phyloP scores from a whole-genome alignment of 1,284 basidiomycete genomes.

The Volvariella volvacea region DNA sequence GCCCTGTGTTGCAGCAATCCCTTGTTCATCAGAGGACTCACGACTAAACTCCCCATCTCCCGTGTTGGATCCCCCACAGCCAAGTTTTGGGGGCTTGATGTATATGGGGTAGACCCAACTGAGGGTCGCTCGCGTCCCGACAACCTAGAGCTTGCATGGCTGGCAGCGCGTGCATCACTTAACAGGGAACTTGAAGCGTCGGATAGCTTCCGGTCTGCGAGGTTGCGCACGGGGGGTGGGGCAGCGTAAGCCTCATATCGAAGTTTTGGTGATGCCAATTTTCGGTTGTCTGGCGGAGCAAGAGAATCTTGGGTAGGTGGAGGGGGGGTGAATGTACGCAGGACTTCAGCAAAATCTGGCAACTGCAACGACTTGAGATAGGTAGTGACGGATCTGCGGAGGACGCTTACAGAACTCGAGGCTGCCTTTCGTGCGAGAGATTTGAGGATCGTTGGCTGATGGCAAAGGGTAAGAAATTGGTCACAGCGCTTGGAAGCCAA shows the following conservation, averaged over 20 bases:
- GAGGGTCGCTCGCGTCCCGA: constrained; percentile 1
- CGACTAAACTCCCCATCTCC: too few relatives aligned
- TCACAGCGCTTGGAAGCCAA: constrained; percentile 47
- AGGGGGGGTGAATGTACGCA: constrained; percentile 28
- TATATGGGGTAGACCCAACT: too few relatives aligned
- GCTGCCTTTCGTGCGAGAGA: constrained; percentile 23
- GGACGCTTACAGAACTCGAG: constrained; percentile 42
- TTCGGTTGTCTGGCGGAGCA: constrained; percentile 25
- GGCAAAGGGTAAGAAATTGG: constrained; percentile 48
- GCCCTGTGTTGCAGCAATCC: too few relatives aligned
- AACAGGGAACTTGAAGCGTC: constrained; percentile 6
- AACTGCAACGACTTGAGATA: constrained; percentile 34
- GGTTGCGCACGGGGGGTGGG: constrained; percentile 41
- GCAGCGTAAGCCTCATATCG: constrained; percentile 67
- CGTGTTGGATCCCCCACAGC: too few relatives aligned
- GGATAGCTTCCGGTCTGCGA: constrained; percentile 22
- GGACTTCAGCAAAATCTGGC: constrained; percentile 56
- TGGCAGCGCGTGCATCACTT: constrained; percentile 5
- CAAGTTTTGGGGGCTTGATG: too few relatives aligned
- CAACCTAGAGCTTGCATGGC: constrained; percentile 27
- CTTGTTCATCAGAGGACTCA: too few relatives aligned
- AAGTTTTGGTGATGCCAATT: constrained; percentile 33
- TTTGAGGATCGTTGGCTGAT: constrained; percentile 16
- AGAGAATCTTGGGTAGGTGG: constrained; percentile 12
- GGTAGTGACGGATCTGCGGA: constrained; percentile 5